Percentiles rank a stretch among this genome's conserved stretches.
Evolutionary conservation across 2,329 filamentous ascomycete species (phyloP).

Genomic region (Stemphylium beticola): DNA sequence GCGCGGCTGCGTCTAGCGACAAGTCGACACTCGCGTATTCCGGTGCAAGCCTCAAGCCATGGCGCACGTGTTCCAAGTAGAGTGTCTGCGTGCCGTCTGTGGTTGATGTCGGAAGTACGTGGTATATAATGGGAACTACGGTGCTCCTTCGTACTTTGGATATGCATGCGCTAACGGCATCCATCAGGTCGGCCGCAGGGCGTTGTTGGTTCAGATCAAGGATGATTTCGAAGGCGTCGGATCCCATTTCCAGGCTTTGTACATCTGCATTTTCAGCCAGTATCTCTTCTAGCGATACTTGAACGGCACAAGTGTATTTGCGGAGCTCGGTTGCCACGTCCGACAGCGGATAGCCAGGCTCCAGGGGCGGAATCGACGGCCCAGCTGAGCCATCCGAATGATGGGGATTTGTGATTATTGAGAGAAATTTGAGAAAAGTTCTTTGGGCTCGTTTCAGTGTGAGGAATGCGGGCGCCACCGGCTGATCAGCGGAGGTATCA

Average conservation of each 20-base stretch:
- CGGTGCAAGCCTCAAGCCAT: constrained; percentile 66
- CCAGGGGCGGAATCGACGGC: constrained; percentile 59
- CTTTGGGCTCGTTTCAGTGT: constrained; percentile 72
- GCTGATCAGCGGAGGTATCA: constrained; percentile 28
- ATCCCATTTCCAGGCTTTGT: constrained; percentile 69
- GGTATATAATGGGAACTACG: constrained; percentile 57
- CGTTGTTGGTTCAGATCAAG: constrained; percentile 49
- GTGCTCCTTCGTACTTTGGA: constrained; percentile 68
- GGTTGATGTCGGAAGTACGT: constrained; percentile 38
- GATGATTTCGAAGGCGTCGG: constrained; percentile 70
- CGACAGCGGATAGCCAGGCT: constrained; percentile 70
- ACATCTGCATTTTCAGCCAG: constrained; percentile 63
- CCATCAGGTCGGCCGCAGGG: constrained; percentile 22
- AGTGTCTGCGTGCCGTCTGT: constrained; percentile 36
- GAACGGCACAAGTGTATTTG: constrained; percentile 71
- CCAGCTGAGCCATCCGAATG: constrained; percentile 41
- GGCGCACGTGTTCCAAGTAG: constrained; percentile 65
- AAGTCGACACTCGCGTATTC: constrained; percentile 68
- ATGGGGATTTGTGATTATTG: constrained; percentile 62
- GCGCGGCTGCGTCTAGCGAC: constrained; percentile 58
- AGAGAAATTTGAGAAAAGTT: constrained; percentile 73
- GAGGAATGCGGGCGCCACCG: constrained; percentile 63
- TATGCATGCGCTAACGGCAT: constrained; percentile 63
- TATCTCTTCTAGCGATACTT: constrained; percentile 65
- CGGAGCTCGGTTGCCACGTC: constrained; percentile 65